Conservation (phyloP, 2,329 filamentous ascomycete species). For the Fusarium floridanum region DNA sequence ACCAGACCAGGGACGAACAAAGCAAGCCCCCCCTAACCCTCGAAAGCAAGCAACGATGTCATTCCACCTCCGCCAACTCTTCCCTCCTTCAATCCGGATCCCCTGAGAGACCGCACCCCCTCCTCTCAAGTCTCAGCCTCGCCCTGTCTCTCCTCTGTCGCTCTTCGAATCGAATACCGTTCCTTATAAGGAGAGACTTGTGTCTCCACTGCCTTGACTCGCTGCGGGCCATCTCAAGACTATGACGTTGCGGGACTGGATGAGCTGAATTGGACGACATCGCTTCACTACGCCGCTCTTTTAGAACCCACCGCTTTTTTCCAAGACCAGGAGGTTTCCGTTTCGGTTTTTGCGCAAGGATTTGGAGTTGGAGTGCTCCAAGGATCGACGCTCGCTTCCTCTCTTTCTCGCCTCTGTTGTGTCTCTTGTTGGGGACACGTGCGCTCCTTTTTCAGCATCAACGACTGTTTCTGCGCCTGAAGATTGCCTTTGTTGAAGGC, state of each 20-base stretch:
- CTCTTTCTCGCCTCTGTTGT: constrained; percentile 27
- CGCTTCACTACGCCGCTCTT: constrained; percentile 26
- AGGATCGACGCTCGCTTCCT: constrained; percentile 30
- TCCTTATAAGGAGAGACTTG: constrained; percentile 26
- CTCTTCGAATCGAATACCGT: constrained; percentile 13
- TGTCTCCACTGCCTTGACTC: constrained; percentile 21
- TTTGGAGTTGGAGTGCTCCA: constrained; percentile 5
- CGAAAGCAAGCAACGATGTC: constrained; percentile 42
- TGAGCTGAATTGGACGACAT: constrained; percentile 42
- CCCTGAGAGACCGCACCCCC: constrained; percentile 28
- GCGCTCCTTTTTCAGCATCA: constrained; percentile 34
- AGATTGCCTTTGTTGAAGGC: not conserved
- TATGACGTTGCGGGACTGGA: constrained; percentile 45
- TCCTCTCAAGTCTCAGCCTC: constrained; percentile 32
- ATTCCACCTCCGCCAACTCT: constrained; percentile 44
- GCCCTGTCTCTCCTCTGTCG: constrained; percentile 18
- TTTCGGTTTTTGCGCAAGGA: not conserved
- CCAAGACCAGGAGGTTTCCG: not conserved
- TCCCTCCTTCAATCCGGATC: constrained; percentile 42
- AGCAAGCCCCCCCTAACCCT: constrained; percentile 41
- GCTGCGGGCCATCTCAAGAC: constrained; percentile 26
- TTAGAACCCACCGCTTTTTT: constrained; percentile 16
- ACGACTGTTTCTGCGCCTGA: constrained; percentile 7
- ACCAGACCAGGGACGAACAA: constrained; percentile 35
- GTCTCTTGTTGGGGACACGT: constrained; percentile 32